These are phyloP conservation scores for Platismatia glauca DNA, from an alignment of 495 filamentous ascomycete species.

Conservation along the genomic window DNA sequence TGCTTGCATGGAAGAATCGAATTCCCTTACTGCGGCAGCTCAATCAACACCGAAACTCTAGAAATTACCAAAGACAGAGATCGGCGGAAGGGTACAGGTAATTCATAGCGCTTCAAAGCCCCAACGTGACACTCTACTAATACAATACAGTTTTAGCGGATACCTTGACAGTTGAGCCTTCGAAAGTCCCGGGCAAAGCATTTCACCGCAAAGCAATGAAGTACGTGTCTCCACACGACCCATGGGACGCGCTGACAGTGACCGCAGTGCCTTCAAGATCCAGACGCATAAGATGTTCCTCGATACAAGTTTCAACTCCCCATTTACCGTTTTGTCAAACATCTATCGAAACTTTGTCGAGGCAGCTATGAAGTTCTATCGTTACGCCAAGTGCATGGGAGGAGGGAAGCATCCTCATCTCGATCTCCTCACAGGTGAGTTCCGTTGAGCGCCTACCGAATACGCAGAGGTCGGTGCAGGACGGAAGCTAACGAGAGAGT, in stretches of 20 bases:
- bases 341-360: constrained; percentile 66
- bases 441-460: background rate
- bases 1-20: constrained; percentile 35
- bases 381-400: constrained; percentile 59
- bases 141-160: constrained; percentile 35
- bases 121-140: constrained; percentile 7
- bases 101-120: constrained; percentile 9
- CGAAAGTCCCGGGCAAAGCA: constrained; percentile 55
- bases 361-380: constrained; percentile 75
- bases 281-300: constrained; percentile 85
- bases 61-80: constrained; percentile 57
- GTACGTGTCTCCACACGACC: constrained; percentile 1
- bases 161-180: constrained; percentile 68
- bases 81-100: constrained; percentile 38
- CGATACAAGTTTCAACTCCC: constrained; percentile 70
- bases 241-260: constrained; percentile 19
- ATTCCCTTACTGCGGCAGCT: constrained; percentile 84
- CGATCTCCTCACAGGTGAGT: constrained; percentile 53
- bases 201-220: constrained; percentile 74
- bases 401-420: constrained; percentile 43
- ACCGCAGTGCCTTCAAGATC: constrained; percentile 61
- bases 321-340: constrained; percentile 58
- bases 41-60: constrained; percentile 68
- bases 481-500: background rate
- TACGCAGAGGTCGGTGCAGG: background rate